Evolutionary conservation across 495 filamentous ascomycete genomes (phyloP), one percentile per base, ranked within the genome.

Genomic region (Xylaria grammica): DNA sequence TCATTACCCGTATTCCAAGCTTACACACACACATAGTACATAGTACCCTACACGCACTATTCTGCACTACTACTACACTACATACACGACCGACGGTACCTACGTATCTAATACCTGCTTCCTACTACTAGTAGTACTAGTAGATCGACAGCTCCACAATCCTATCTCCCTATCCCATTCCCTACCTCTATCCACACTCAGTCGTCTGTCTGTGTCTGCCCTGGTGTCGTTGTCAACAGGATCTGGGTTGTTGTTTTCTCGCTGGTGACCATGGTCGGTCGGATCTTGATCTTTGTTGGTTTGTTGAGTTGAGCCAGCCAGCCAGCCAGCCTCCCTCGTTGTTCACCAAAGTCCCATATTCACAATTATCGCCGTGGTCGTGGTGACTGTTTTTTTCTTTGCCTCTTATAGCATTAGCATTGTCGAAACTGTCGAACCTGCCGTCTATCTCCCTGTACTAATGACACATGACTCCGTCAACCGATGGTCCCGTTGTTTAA

Each of bases 1-100:
- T 62, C 60, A 62, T 45, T 62, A 54, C 49, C 60, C 60, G 60
- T 62, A 62, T 62, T 61, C 49, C 38, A 62, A 54, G 36, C 59
- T 50, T 50, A 52, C 59, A 60, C 56, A 6, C 19, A 22, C 17
- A 22, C 45, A 48, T 24, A 13, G 5, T 19, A 22, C 5, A 17
- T n/a, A n/a, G n/a, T n/a, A n/a, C n/a, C n/a, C n/a, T n/a, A n/a
- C n/a, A n/a, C n/a, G n/a, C n/a, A n/a, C n/a, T n/a, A n/a, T n/a
- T n/a, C n/a, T n/a, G n/a, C n/a, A n/a, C n/a, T n/a, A n/a, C n/a
- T n/a, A n/a, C n/a, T n/a, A n/a, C n/a, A n/a, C n/a, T n/a, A n/a
- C n/a, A n/a, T n/a, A n/a, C n/a, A n/a, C n/a, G n/a, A n/a, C n/a
- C n/a, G n/a, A n/a, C n/a, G n/a, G n/a, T n/a, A n/a, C n/a, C n/a